Conservation (phyloP, 177 flowering plant species). For the Telopea speciosissima region DNA sequence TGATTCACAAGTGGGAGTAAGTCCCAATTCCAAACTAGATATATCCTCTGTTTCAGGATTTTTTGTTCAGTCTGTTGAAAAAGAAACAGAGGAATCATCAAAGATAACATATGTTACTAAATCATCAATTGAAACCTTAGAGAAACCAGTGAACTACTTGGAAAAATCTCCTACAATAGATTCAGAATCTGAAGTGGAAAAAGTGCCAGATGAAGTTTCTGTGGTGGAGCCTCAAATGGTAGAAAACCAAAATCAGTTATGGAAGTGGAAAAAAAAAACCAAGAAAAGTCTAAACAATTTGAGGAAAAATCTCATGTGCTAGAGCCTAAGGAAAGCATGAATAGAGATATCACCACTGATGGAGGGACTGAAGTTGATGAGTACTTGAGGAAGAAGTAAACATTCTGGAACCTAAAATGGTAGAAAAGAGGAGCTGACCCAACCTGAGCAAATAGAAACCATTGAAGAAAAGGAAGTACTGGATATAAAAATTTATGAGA, state of each 20-base stretch:
- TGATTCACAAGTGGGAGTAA: slow-evolving; percentile 13
- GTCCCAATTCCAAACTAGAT: slow-evolving; percentile 2
- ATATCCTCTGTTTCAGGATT: slow-evolving; percentile 12
- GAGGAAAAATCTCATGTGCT: too few species aligned
- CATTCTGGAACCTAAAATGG: neutral
- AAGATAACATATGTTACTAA: slow-evolving; percentile 3
- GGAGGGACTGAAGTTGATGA: too few species aligned
- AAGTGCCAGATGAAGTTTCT: slow-evolving; percentile 7
- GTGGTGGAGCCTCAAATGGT: slow-evolving; percentile 1
- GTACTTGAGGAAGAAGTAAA: neutral
- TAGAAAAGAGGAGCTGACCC: slow-evolving; percentile 10
- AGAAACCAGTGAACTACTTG: slow-evolving; percentile 10
- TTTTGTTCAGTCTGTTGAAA: slow-evolving; percentile 14
- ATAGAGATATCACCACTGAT: too few species aligned
- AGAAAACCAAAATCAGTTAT: slow-evolving; percentile 4
- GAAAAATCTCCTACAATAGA: slow-evolving; percentile 19
- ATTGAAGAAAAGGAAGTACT: slow-evolving; percentile 7
- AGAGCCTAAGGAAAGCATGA: too few species aligned
- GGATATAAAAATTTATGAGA: slow-evolving; percentile 3
- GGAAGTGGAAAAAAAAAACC: neutral
- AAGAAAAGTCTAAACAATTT: neutral
- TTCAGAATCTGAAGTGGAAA: slow-evolving; percentile 17
- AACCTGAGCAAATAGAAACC: slow-evolving; percentile 6
- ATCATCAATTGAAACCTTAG: neutral
- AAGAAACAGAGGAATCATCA: slow-evolving; percentile 15